Base-by-base conservation (phyloP, 805 yeast species). In the Lipomyces chichibuensis region DNA sequence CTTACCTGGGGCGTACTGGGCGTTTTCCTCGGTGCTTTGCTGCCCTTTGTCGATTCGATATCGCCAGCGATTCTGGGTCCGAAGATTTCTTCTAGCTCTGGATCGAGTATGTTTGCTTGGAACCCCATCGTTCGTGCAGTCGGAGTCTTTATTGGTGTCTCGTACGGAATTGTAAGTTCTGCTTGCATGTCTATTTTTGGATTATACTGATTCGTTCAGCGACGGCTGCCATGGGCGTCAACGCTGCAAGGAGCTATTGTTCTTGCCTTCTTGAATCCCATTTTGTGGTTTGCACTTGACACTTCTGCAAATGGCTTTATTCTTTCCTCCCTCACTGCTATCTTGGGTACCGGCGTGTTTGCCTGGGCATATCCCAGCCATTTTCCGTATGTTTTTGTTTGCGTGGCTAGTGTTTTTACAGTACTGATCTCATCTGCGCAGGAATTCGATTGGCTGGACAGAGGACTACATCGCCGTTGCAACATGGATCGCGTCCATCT, bases 271-370 rank as follows among this genome's bases (percentile, higher is more conserved):
- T 75, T 78, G 20, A 79, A 77, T 65, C 83, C 83, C 13, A 74
- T 76, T 32, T 66, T 80, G 64, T 80, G 83, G 83, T 76, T 73
- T 59, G 73, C 79, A 8, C 68, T 78, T 43, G 82, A 80, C 64
- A 73, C 76, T 27, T 75, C 82, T 6, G 61, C 75, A 17, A 75
- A 75, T 68, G 83, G 83, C 29, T 75, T 80, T 63, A 66, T 71
- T 4, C 67, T 77, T 20, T 76, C 80, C 6, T 71, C 77, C 6
- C 60, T 71, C 32, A 70, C 77, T 2, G 75, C 81, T 11, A 67
- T 76, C 6, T 63, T 73, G 3, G 80, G 80, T 58, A 71, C 80
- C 2, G 66, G 63, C 9, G 65, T 70, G 5, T 71, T 76, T 35
- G 76, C 77, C 6, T 60, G 67, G 29, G 55, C 67, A 51, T 75